Conservation (phyloP, 2,329 filamentous ascomycete species). For the Fusarium musae region DNA sequence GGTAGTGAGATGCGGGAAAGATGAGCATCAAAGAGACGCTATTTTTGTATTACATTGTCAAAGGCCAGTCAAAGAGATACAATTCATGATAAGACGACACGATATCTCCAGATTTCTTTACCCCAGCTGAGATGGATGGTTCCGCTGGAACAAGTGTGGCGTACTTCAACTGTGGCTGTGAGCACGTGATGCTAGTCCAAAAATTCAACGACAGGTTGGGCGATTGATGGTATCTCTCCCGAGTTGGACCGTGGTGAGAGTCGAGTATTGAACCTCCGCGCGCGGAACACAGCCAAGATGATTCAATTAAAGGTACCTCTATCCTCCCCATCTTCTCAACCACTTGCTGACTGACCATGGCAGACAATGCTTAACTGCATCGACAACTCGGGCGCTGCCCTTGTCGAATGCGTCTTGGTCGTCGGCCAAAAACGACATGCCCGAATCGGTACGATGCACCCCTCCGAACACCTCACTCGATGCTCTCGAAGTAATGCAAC, state of each 20-base stretch:
- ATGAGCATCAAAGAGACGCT: background rate
- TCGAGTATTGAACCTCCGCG: slow-evolving; percentile 38
- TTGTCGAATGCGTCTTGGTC: slow-evolving; percentile 96
- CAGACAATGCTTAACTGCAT: slow-evolving; percentile 99
- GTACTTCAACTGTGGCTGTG: slow-evolving; percentile 25
- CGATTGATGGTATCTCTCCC: slow-evolving; percentile 31
- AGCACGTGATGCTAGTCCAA: slow-evolving; percentile 43
- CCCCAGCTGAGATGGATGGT: background rate
- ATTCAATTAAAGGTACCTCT: slow-evolving; percentile 83
- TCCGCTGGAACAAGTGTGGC: background rate
- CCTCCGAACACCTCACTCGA: background rate
- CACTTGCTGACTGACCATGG: slow-evolving; percentile 22
- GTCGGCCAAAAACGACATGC: slow-evolving; percentile 90
- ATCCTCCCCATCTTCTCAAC: accelerated
- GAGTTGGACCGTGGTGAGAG: slow-evolving; percentile 33
- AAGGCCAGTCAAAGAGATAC: background rate
- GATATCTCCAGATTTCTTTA: background rate
- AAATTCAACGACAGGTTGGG: slow-evolving; percentile 39
- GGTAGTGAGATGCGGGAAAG: background rate
- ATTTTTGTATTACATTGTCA: accelerated
- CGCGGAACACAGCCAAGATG: slow-evolving; percentile 67
- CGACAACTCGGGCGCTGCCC: slow-evolving; percentile 97
- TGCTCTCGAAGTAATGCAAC: background rate
- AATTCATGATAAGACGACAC: background rate
- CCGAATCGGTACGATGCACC: slow-evolving; percentile 76